phyloP scores from a whole-genome alignment of 805 yeast species.

The Clavispora asparagi region DNA sequence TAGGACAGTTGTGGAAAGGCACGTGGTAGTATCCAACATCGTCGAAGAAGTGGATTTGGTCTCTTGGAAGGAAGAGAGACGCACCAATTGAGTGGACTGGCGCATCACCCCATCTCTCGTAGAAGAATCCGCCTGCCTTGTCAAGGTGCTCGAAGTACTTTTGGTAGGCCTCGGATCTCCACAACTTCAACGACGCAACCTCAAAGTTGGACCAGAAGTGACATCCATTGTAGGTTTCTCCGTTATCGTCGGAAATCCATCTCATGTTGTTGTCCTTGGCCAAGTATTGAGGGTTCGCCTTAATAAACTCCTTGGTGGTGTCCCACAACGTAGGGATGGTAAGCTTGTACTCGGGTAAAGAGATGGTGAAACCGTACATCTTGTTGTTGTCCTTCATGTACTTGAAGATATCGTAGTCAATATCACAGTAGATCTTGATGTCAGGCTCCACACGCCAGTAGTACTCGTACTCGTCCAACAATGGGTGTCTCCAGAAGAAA shows the following conservation, averaged over 20 bases:
- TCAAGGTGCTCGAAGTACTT: constrained; percentile 73
- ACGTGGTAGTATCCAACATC: constrained; percentile 83
- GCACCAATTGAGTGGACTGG: constrained; percentile 90
- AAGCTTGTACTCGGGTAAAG: constrained; percentile 74
- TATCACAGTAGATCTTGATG: constrained; percentile 73
- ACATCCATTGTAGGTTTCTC: constrained; percentile 70
- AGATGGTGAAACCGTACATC: constrained; percentile 82
- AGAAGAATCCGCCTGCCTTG: constrained; percentile 84
- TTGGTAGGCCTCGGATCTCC: constrained; percentile 67
- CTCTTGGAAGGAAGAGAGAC: constrained; percentile 65
- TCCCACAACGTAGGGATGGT: constrained; percentile 88
- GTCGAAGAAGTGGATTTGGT: constrained; percentile 69
- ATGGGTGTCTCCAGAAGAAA: constrained; percentile 75
- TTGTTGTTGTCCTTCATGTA: constrained; percentile 71
- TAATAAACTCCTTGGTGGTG: constrained; percentile 61
- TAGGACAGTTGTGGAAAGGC: constrained; percentile 80
- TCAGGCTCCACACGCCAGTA: constrained; percentile 96
- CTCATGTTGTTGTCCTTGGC: constrained; percentile 63
- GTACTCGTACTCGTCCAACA: constrained; percentile 73
- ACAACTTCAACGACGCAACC: constrained; percentile 66
- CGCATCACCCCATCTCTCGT: constrained; percentile 94
- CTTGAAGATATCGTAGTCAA: constrained; percentile 82
- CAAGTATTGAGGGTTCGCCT: constrained; percentile 54
- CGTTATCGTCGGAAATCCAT: constrained; percentile 65
- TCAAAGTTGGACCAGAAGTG: constrained; percentile 93